Evolutionary conservation across 805 yeast genomes (phyloP).

Genomic region (Kregervanrija pseudodelftensis): DNA sequence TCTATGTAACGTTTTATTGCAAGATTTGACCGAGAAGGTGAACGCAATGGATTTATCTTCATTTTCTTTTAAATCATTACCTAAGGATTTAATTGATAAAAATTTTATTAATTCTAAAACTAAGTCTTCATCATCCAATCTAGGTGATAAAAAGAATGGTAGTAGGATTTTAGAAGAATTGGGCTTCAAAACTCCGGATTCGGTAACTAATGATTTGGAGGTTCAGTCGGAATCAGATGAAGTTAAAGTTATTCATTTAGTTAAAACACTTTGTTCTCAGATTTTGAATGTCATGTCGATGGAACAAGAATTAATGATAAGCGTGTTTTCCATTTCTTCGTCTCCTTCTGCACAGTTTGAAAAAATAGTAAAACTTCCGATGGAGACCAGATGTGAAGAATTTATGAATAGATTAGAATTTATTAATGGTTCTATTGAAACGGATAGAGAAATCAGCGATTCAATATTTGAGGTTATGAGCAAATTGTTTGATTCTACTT

Average conservation of each 20-base stretch:
- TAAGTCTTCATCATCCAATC: not conserved
- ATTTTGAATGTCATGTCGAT: slow-evolving; percentile 12
- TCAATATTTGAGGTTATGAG: slow-evolving; percentile 24
- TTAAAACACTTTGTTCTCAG: slow-evolving; percentile 11
- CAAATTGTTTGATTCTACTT: slow-evolving; percentile 20
- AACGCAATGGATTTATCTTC: not conserved
- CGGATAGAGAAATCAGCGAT: slow-evolving; percentile 27
- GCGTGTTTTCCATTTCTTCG: slow-evolving; percentile 39
- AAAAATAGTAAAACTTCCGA: slow-evolving; percentile 32
- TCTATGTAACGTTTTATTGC: slow-evolving; percentile 17
- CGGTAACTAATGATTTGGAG: not conserved
- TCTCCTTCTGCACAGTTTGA: slow-evolving; percentile 31
- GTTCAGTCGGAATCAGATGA: not conserved
- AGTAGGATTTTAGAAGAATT: slow-evolving; percentile 19
- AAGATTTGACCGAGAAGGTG: slow-evolving; percentile 11
- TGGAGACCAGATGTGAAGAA: slow-evolving; percentile 15
- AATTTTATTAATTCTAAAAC: slow-evolving; percentile 7
- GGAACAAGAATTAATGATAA: slow-evolving; percentile 44
- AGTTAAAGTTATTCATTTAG: not conserved
- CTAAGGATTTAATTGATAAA: slow-evolving; percentile 16
- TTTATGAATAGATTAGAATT: slow-evolving; percentile 12
- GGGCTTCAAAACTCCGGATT: slow-evolving; percentile 11
- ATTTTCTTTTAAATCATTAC: slow-evolving; percentile 17
- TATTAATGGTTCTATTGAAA: slow-evolving; percentile 16
- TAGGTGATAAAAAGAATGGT: slow-evolving; percentile 7